Evolutionary conservation across 306 rosid genomes (phyloP), one percentile per base, ranked within the genome.

Genomic region (Amphicarpaea edgeworthii): DNA sequence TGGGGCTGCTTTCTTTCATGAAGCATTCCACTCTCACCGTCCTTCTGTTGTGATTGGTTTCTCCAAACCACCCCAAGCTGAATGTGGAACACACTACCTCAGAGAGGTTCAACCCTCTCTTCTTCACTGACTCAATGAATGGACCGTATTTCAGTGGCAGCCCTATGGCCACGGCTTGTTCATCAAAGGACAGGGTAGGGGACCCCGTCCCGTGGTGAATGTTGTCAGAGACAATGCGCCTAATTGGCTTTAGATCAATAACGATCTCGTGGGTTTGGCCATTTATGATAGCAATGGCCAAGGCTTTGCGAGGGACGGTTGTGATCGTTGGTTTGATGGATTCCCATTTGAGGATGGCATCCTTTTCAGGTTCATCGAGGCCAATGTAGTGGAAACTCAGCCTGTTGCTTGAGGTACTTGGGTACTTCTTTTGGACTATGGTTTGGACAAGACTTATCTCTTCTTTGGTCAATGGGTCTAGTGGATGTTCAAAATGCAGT

Each of bases 81-180:
- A 84, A 84, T 8, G 8, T 0, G 9, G 87, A 70, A 19, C 87
- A 84, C 40, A 80, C 82, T 11, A 84, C 84, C n/a, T 80, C 87
- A 7, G 84, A 84, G 30, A 84, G 34, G 45, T 84, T 84, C 42
- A 80, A 49, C 6, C 87, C 87, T 71, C 87, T 80, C 73, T 76
- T 84, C 8, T 76, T 49, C 5, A 84, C 54, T 0, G 87, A 80
- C 1, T 64, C 82, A 4, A 55, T 59, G 49, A 84, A 84, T 6
- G 82, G 79, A 4, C 64, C 67, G 15, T 84, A 76, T 26, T 72
- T 49, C 0, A 19, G 5, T 0, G 87, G 87, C 2, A 84, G 77
- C 11, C 2, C 12, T 11, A 50, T 42, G 42, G 82, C 87, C 4
- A 5, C 37, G 9, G 0, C 3, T 51, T 80, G 84, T 23, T 84